Base-by-base conservation (phyloP, 352 stramenopile genomes). In the Thalassiosira delicatula region DNA sequence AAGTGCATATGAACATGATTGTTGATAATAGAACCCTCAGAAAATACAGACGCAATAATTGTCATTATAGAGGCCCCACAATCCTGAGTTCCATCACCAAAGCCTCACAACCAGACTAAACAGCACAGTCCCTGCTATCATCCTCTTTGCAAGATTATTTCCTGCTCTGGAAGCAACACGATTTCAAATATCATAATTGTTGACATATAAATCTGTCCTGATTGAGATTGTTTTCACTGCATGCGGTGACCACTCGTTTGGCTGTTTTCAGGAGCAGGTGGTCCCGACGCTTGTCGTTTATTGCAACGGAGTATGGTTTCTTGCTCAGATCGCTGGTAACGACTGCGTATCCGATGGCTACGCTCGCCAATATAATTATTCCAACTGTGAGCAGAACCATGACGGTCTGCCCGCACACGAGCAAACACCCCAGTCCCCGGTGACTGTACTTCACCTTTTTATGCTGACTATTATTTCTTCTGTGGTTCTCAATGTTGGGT, bases 101-200 rank as follows among this genome's bases (percentile, higher is more conserved):
- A n/a, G n/a, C n/a, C n/a, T n/a, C n/a, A n/a, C n/a, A n/a, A n/a
- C n/a, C n/a, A n/a, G n/a, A n/a, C n/a, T n/a, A n/a, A n/a, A n/a
- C n/a, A n/a, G n/a, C n/a, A n/a, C n/a, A n/a, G n/a, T n/a, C n/a
- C n/a, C n/a, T n/a, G n/a, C n/a, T n/a, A n/a, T n/a, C n/a, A n/a
- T n/a, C n/a, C n/a, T n/a, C n/a, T n/a, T n/a, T n/a, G n/a, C n/a
- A n/a, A n/a, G n/a, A n/a, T n/a, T n/a, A n/a, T n/a, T 81, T 67
- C 32, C 70, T 72, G 23, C 35, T 49, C 25, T 79, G 65, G 25
- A 86, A 81, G 40, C 79, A 86, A 57, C 79, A 86, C 71, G 79
- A 74, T 9, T 56, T 73, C 30, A 29, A 53, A 49, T 51, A 37
- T 56, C 78, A 85, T 5, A 85, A 42, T 23, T 54, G 61, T 46